Base-by-base conservation (phyloP, 345 rosid genomes). In the Microcos paniculata region DNA sequence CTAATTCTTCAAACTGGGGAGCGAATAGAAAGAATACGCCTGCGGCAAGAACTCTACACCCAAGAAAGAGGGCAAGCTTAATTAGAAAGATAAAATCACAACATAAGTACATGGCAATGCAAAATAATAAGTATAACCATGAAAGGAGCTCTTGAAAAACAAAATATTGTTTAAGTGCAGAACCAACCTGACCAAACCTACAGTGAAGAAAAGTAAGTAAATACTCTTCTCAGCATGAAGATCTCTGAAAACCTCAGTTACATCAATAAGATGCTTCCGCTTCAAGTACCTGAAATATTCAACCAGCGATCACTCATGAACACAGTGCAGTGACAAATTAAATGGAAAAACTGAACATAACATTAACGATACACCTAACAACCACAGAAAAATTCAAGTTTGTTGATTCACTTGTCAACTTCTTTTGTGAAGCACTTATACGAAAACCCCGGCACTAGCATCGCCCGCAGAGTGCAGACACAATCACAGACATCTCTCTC, bases 231-330 rank as follows among this genome's bases (percentile, higher is more conserved):
- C 96, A 38, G 70, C 61, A 62, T 79, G 84, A 74, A 93, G 84
- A 81, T 77, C 82, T 82, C 98, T 86, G 81, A 95, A 95, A 48
- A 93, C 87, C 86, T 95, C 99, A 71, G 99, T 95, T 71, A 95
- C 97, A 81, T 95, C 98, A 58, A 95, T 70, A 67, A 95, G 94
- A 87, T 95, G 86, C 62, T 80, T 79, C 69, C 74, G 80, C 64
- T 85, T 90, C 40, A 81, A 70, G 77, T 88, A 95, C 87, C 99
- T 95, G 79, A 66, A 76, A 65, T 15, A 48, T 68, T 43, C 57
- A 62, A 30, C 24, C 11, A 33, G 35, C 6, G 49, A 75, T 19
- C 33, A 13, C 3, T 48, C 31, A 58, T 1, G 71, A 31, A 42
- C 62, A 45, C 23, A 18, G 18, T 64, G 21, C 23, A 48, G 11